Conservation (phyloP, 139 green algal genomes). For the Coelastrella sp. region DNA sequence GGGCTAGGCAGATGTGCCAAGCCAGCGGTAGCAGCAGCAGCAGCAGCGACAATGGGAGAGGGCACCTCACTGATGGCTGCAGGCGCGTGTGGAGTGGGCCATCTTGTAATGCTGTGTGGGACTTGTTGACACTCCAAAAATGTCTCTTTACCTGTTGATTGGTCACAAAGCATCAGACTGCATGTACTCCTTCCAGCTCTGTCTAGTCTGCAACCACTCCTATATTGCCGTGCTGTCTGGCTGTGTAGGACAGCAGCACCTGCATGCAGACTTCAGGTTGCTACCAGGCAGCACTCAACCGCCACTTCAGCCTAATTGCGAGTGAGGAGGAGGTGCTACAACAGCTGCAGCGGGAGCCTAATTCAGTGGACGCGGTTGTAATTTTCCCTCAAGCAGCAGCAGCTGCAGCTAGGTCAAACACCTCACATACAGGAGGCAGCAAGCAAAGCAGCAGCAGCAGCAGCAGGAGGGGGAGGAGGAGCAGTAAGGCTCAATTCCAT, state of each 20-base stretch:
- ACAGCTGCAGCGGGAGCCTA: conserved; percentile 30
- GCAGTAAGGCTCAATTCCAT: neutral
- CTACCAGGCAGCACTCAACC: conserved; percentile 57
- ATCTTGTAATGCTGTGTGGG: too few species aligned
- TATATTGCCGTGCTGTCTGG: neutral
- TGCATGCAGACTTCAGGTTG: conserved; percentile 67
- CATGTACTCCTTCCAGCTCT: too few species aligned
- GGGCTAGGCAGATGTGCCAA: neutral
- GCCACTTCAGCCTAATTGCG: conserved; percentile 39
- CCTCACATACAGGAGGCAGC: neutral
- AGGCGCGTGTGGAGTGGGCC: too few species aligned
- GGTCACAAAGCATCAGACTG: too few species aligned
- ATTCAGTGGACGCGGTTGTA: conserved; percentile 63
- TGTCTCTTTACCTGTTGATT: neutral
- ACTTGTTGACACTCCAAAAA: too few species aligned
- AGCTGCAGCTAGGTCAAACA: neutral
- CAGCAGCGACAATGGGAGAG: too few species aligned
- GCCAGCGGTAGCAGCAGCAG: neutral
- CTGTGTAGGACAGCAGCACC: conserved; percentile 28
- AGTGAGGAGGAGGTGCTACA: conserved; percentile 40
- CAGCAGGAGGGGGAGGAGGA: neutral
- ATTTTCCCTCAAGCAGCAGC: conserved; percentile 45
- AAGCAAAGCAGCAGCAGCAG: neutral
- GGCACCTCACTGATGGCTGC: too few species aligned
- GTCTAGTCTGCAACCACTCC: too few species aligned